phyloP scores from a whole-genome alignment of 495 filamentous ascomycete species.

The Friedmanniomyces endolithicus region DNA sequence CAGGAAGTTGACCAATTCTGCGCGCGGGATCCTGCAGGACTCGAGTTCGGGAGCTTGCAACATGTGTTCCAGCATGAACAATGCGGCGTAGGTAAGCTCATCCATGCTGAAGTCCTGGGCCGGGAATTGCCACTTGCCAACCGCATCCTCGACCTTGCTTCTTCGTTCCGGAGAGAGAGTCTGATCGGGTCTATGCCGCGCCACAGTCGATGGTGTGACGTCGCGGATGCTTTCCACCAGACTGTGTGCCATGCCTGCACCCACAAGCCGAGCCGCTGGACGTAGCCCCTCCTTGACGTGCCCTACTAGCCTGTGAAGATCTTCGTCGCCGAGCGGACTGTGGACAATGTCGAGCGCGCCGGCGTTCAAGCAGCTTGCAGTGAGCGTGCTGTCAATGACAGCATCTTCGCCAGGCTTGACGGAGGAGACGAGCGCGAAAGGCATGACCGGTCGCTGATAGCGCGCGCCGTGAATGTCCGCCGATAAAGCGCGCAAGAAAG shows the following conservation, averaged over 20 bases:
- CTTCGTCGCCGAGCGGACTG: conserved; percentile 57
- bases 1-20: conserved; percentile 64
- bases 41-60: conserved; percentile 69
- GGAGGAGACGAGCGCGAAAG: conserved; percentile 11
- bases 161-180: conserved; percentile 44
- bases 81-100: conserved; percentile 67
- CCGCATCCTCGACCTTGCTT: conserved; percentile 49
- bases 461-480: conserved; percentile 16
- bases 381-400: not conserved
- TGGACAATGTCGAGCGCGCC: conserved; percentile 77
- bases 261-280: conserved; percentile 78
- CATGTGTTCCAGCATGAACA: conserved; percentile 79
- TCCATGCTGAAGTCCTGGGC: conserved; percentile 83
- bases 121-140: conserved; percentile 77
- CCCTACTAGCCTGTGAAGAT: conserved; percentile 59
- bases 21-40: conserved; percentile 36
- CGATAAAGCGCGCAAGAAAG: conserved; percentile 7
- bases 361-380: conserved; percentile 52
- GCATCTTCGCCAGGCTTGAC: not conserved
- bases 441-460: conserved; percentile 17
- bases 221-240: conserved; percentile 88
- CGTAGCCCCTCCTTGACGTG: conserved; percentile 76
- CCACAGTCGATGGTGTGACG: conserved; percentile 34
- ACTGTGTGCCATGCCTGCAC: conserved; percentile 80
- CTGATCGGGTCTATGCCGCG: conserved; percentile 28